Evolutionary conservation across 768 basidiomycete genomes (phyloP).

Genomic region (Favolaschia claudopus): DNA sequence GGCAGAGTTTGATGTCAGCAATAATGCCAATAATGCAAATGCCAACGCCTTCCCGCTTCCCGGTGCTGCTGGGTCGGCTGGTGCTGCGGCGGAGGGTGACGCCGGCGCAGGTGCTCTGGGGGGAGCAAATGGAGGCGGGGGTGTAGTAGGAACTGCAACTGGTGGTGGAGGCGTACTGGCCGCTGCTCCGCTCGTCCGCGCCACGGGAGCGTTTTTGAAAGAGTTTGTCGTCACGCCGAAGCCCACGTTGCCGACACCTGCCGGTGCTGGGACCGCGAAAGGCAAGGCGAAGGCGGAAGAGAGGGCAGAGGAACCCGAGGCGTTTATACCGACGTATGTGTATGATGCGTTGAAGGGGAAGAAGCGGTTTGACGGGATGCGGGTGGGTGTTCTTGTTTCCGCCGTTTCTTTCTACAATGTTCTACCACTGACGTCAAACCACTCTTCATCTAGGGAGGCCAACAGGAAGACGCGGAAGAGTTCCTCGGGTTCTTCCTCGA

Average conservation of each 20-base stretch:
- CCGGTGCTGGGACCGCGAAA: constrained; percentile 30
- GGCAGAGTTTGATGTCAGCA: constrained; percentile 14
- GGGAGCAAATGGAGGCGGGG: constrained; percentile 36
- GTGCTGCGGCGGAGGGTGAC: too few species aligned
- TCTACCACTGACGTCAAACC: too few species aligned
- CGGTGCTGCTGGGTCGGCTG: too few species aligned
- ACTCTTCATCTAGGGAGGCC: constrained; percentile 65
- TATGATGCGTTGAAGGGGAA: constrained; percentile 95
- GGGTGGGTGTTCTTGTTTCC: constrained; percentile 57
- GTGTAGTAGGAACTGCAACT: constrained; percentile 32
- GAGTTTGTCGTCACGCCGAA: constrained; percentile 65
- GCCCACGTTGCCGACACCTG: constrained; percentile 35
- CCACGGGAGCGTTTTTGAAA: constrained; percentile 75
- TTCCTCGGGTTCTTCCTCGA: constrained; percentile 98
- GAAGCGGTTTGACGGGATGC: constrained; percentile 92
- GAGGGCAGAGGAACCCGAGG: constrained; percentile 62
- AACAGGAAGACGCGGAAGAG: constrained; percentile 98
- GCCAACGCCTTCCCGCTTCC: neutral
- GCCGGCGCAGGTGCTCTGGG: too few species aligned
- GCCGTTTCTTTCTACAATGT: neutral
- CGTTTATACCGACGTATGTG: constrained; percentile 85
- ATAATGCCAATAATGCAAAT: neutral
- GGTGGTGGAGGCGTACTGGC: constrained; percentile 30
- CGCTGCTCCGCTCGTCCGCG: constrained; percentile 67
- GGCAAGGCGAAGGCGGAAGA: constrained; percentile 51